Conservation (phyloP, 192 early-diverging fungal species). For the Rhizophagus clarus region DNA sequence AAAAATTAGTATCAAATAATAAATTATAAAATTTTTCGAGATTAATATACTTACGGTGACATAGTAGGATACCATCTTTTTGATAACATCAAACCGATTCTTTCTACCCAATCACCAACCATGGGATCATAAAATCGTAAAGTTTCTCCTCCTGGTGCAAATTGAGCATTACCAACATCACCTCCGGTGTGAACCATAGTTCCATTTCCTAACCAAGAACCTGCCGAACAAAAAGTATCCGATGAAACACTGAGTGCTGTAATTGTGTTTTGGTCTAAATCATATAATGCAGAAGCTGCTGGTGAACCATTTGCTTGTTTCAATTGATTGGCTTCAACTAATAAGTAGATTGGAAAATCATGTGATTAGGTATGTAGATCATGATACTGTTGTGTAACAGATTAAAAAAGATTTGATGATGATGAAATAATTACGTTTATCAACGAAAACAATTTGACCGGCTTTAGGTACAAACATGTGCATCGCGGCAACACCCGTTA, state of each 20-base stretch:
- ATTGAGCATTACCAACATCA: constrained; percentile 32
- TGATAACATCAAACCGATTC: not conserved
- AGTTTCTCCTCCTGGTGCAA: not conserved
- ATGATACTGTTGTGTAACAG: no score
- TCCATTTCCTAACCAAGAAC: constrained; percentile 52
- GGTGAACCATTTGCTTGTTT: not conserved
- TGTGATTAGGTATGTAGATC: no score
- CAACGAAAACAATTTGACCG: not conserved
- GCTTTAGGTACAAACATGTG: not conserved
- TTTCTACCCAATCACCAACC: not conserved
- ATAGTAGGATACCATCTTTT: not conserved
- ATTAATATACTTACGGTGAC: not conserved
- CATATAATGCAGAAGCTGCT: not conserved
- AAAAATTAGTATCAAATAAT: not conserved
- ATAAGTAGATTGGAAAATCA: not conserved
- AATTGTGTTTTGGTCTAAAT: not conserved
- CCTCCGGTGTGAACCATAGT: constrained; percentile 54
- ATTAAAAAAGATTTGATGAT: no score
- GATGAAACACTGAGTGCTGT: constrained; percentile 35
- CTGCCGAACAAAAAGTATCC: constrained; percentile 43
- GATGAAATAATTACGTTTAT: not conserved
- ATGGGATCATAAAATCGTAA: not conserved
- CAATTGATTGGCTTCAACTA: not conserved
- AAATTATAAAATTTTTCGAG: no score
- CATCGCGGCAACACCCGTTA: not conserved